These are phyloP conservation scores for Nannochloris sp. DNA, from an alignment of 139 green algal genomes.

Conservation along the genomic window DNA sequence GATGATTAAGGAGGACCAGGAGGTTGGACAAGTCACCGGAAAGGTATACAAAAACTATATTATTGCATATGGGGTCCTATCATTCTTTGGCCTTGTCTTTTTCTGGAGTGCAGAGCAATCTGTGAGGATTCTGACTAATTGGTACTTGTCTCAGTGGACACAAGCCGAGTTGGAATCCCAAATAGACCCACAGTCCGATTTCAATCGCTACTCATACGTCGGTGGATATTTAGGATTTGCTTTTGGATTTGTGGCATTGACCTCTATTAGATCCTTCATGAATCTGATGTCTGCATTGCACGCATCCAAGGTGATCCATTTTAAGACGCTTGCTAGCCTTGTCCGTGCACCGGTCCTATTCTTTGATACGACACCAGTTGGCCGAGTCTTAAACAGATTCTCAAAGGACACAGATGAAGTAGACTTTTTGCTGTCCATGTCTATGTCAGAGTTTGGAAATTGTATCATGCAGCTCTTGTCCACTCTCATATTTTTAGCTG, in stretches of 20 bases:
- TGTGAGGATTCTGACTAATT: constrained; percentile 40
- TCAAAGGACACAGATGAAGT: constrained; percentile 75
- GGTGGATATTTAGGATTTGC: constrained; percentile 42
- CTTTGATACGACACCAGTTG: constrained; percentile 88
- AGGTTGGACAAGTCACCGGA: constrained; percentile 16
- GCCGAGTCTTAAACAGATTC: constrained; percentile 88
- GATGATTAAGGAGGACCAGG: constrained; percentile 29
- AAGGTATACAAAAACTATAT: constrained; percentile 33
- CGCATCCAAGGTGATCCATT: constrained; percentile 29
- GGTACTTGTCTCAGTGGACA: constrained; percentile 37
- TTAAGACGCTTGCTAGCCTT: constrained; percentile 15
- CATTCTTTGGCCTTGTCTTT: constrained; percentile 18
- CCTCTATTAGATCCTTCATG: constrained; percentile 14
- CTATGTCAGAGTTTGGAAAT: constrained; percentile 47
- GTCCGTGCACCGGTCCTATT: constrained; percentile 63
- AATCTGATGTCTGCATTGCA: constrained; percentile 33
- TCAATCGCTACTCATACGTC: constrained; percentile 21
- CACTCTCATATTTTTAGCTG: constrained; percentile 65
- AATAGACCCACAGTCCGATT: not conserved
- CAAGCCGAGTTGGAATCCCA: constrained; percentile 17
- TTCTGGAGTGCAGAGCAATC: constrained; percentile 39
- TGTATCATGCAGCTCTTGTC: constrained; percentile 44
- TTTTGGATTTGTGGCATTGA: constrained; percentile 29
- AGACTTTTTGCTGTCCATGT: constrained; percentile 61
- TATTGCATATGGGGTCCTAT: constrained; percentile 25